Evolutionary conservation across 345 rosid species (phyloP).

Genomic region (Conringia planisiliqua): DNA sequence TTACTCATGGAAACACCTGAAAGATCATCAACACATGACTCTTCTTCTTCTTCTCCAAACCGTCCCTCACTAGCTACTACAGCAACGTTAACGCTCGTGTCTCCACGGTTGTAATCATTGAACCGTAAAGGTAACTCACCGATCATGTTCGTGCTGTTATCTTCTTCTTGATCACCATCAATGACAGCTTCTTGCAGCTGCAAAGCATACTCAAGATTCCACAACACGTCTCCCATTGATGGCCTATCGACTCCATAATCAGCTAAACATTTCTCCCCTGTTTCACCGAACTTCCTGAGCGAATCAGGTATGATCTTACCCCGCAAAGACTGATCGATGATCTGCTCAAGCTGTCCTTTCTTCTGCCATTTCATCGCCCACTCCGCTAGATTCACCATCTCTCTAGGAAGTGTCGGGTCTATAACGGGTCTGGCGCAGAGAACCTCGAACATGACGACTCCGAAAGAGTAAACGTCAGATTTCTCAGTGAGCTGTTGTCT

Average conservation of each 20-base stretch:
- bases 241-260: conserved; percentile 81
- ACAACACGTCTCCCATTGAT: conserved; percentile 83
- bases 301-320: conserved; percentile 69
- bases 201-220: conserved; percentile 89
- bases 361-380: conserved; percentile 95
- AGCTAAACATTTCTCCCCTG: conserved; percentile 89
- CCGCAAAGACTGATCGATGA: conserved; percentile 58
- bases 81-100: conserved; percentile 31
- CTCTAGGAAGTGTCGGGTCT: conserved; percentile 82
- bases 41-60: conserved; percentile 34
- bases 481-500: conserved; percentile 89
- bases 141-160: conserved; percentile 69
- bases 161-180: conserved; percentile 62
- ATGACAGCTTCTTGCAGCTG: conserved; percentile 69
- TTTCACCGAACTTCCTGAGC: conserved; percentile 76
- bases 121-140: conserved; percentile 60
- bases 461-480: conserved; percentile 89
- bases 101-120: conserved; percentile 44
- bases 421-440: conserved; percentile 95
- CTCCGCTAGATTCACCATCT: conserved; percentile 89
- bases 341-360: conserved; percentile 74
- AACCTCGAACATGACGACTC: conserved; percentile 87
- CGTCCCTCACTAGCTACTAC: conserved; percentile 27
- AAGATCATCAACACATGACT: conserved; percentile 45
- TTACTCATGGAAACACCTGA: conserved; percentile 69